Evolutionary conservation across 2,329 filamentous ascomycete genomes (phyloP).

Genomic region (Trichophyton verrucosum): DNA sequence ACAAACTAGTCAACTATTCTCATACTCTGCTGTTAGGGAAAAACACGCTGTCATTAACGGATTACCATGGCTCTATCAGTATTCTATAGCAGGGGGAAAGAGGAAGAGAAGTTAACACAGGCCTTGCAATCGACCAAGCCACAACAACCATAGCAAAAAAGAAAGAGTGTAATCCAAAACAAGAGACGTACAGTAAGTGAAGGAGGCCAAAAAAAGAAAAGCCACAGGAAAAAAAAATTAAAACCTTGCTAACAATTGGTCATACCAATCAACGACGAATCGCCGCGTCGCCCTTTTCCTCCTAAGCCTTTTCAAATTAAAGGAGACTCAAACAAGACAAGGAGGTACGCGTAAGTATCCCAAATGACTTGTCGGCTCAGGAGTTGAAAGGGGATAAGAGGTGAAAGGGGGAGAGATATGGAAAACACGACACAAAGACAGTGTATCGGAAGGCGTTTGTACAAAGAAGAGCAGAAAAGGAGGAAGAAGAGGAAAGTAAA

Average conservation of each 20-base stretch:
- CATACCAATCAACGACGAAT: neutral
- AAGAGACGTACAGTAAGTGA: neutral
- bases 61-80: neutral
- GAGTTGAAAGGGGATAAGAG: neutral
- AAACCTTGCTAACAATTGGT: conserved; percentile 1
- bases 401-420: neutral
- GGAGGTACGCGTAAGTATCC: neutral
- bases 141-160: neutral
- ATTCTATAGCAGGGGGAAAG: neutral
- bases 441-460: neutral
- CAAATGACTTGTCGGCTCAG: neutral
- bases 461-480: neutral
- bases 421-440: neutral
- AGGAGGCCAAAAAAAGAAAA: neutral
- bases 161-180: neutral
- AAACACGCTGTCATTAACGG: neutral
- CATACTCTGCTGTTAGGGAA: neutral
- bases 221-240: neutral
- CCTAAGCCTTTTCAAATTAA: neutral
- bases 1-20: neutral
- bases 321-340: neutral
- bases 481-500: neutral
- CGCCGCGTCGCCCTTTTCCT: neutral
- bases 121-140: neutral
- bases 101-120: neutral